phyloP scores from a whole-genome alignment of 192 early-diverging fungal genomes.

The Coemansia sp. region DNA sequence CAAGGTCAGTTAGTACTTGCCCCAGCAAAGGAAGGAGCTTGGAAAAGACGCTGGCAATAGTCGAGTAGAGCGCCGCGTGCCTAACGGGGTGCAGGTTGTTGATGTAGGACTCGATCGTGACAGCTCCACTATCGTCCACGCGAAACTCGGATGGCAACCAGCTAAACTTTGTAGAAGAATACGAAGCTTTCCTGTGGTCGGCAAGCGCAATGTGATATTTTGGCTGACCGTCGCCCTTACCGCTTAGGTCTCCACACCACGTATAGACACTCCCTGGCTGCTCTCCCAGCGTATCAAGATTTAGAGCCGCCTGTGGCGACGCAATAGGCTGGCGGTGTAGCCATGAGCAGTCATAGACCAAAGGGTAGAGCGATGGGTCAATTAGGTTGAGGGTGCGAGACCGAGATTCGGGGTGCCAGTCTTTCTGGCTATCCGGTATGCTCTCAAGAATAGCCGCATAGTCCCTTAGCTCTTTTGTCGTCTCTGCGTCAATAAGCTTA shows the following conservation, averaged over 20 bases:
- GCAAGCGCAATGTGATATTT: background rate
- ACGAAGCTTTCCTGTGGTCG: background rate
- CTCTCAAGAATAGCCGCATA: background rate
- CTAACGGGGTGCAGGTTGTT: too few relatives aligned
- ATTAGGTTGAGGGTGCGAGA: constrained; percentile 54
- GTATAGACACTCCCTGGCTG: constrained; percentile 8
- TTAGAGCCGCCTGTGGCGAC: constrained; percentile 20
- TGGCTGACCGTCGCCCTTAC: background rate
- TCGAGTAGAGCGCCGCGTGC: background rate
- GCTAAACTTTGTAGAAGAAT: constrained; percentile 16
- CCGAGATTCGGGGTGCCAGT: constrained; percentile 51
- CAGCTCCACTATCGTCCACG: constrained; percentile 47
- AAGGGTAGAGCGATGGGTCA: constrained; percentile 54
- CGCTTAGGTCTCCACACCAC: constrained; percentile 11
- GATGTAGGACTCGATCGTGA: too few relatives aligned
- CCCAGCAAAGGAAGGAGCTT: too few relatives aligned
- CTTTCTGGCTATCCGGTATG: background rate
- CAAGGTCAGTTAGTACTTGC: too few relatives aligned
- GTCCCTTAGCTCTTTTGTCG: constrained; percentile 3
- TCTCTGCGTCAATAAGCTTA: constrained; percentile 7
- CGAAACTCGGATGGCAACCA: constrained; percentile 69
- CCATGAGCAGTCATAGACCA: constrained; percentile 28
- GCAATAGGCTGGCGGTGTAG: constrained; percentile 11
- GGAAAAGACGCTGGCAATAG: too few relatives aligned
- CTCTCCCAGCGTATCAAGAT: constrained; percentile 20